Evolutionary conservation across 2,329 filamentous ascomycete genomes (phyloP), one percentile per base, ranked within the genome.

Genomic region (Huntiella decipiens): DNA sequence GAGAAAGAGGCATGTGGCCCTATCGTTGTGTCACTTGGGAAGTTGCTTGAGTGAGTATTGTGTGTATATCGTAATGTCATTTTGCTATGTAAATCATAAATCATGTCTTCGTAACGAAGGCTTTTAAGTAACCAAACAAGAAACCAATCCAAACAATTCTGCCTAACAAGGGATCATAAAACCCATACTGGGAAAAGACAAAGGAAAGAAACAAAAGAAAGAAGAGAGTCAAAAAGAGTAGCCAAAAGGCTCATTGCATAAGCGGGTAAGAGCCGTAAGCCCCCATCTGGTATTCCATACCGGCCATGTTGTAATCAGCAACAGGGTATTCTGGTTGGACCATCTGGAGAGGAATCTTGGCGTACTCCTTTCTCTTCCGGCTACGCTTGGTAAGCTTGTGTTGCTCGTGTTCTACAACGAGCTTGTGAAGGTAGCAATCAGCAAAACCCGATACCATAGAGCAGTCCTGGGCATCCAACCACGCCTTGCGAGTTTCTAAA

Each of bases 401-500:
- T 32, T 49, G 43, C n/a, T 49, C 47, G 35, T 49, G 47, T 10
- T 45, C 38, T 15, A 46, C 28, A n/a, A 49, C 19, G 17, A 43
- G 28, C 12, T 32, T 44, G 42, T 38, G 42, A 17, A 31, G 37
- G 2, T 31, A 47, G 44, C 4, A 38, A 17, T 40, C 38, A 10
- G 13, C 22, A 16, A 4, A 44, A 43, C 11, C 13, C 12, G 31
- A 12, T 17, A n/a, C 13, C 31, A 34, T 34, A 34, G 11, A 34
- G 13, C 28, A 16, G 13, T 43, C 11, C 22, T 28, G 22, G 22
- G 22, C 6, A 4, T 28, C 22, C 22, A 28, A 28, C 22, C 33
- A 48, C 13, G 28, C 41, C 12, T 40, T 43, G 35, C 40, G 40
- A 13, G 33, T 33, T 10, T 36, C 28, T 22, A 44, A 38, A 34